Conservation (phyloP, 2,329 filamentous ascomycete genomes). For the Trichoderma afroharzianum region DNA sequence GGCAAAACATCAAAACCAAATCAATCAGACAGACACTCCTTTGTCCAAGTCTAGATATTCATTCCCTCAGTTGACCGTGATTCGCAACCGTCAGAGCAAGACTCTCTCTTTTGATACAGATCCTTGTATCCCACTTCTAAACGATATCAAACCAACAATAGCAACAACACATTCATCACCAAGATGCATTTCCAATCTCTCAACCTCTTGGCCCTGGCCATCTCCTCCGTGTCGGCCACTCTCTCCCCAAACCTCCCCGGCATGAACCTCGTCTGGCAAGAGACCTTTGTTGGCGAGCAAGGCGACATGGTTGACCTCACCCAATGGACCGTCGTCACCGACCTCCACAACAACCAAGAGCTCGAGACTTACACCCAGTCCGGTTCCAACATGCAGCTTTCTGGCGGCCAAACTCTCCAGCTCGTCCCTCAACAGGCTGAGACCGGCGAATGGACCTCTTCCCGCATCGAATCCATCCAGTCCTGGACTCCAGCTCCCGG, state of each 20-base stretch:
- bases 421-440: slow-evolving; percentile 43
- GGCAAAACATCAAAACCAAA: neutral
- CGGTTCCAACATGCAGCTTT: slow-evolving; percentile 46
- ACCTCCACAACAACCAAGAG: slow-evolving; percentile 48
- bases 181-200: slow-evolving; percentile 27
- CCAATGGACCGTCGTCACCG: slow-evolving; percentile 44
- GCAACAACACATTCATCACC: neutral
- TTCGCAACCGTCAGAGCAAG: neutral
- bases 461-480: slow-evolving; percentile 46
- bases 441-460: slow-evolving; percentile 46
- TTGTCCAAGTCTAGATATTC: neutral
- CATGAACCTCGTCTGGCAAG: slow-evolving; percentile 43
- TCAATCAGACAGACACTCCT: neutral
- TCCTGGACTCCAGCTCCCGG: slow-evolving; percentile 43
- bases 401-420: slow-evolving; percentile 49
- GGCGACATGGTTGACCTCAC: slow-evolving; percentile 35
- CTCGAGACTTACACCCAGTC: slow-evolving; percentile 44
- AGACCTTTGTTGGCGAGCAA: slow-evolving; percentile 41
- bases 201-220: slow-evolving; percentile 22
- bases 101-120: neutral
- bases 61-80: neutral
- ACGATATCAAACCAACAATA: neutral
- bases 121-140: neutral
- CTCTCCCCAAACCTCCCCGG: slow-evolving; percentile 38
- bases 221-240: slow-evolving; percentile 33